A percentile compares a stretch with the other conserved stretches of the same genome.
Conservation (phyloP, 225 moss, liverwort and hornwort species). For the Bryum argenteum region DNA sequence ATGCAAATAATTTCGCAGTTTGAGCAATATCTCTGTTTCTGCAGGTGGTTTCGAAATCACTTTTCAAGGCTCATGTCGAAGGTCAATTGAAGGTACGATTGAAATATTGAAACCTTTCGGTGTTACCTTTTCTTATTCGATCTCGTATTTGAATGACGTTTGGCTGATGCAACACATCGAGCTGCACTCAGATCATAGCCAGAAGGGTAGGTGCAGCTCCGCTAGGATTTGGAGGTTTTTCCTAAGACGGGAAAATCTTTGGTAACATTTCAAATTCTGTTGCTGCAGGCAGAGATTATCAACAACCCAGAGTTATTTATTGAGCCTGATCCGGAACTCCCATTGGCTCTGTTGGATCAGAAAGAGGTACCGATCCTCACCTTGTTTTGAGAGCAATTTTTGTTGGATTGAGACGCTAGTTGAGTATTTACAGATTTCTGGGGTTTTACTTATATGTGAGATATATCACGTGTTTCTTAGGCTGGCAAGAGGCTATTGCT, state of each 20-base stretch:
- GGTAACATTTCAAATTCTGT: slow-evolving; percentile 25
- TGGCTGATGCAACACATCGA: slow-evolving; percentile 7
- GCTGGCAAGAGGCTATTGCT: slow-evolving; percentile 86
- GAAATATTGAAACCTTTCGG: slow-evolving; percentile 20
- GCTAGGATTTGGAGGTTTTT: slow-evolving; percentile 10
- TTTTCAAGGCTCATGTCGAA: slow-evolving; percentile 93
- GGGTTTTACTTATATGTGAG: slow-evolving; percentile 19
- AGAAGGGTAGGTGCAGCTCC: slow-evolving; percentile 15
- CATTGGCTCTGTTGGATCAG: slow-evolving; percentile 82
- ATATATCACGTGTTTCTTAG: slow-evolving; percentile 38
- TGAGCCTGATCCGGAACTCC: slow-evolving; percentile 82
- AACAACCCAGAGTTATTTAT: slow-evolving; percentile 80
- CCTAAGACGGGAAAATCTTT: background rate
- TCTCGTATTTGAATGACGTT: background rate
- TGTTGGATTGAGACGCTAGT: slow-evolving; percentile 4
- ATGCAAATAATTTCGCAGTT: slow-evolving; percentile 12
- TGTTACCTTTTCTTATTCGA: slow-evolving; percentile 3
- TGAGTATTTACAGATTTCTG: slow-evolving; percentile 3
- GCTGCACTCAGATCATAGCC: background rate
- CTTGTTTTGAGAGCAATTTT: slow-evolving; percentile 31
- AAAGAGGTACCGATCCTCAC: slow-evolving; percentile 59
- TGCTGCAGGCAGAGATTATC: slow-evolving; percentile 84
- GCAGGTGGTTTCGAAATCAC: slow-evolving; percentile 88
- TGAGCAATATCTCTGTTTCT: slow-evolving; percentile 24
- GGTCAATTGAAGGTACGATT: slow-evolving; percentile 80